Evolutionary conservation across 2,329 filamentous ascomycete species (phyloP).

Genomic region (Orbilia blumenaviensis): DNA sequence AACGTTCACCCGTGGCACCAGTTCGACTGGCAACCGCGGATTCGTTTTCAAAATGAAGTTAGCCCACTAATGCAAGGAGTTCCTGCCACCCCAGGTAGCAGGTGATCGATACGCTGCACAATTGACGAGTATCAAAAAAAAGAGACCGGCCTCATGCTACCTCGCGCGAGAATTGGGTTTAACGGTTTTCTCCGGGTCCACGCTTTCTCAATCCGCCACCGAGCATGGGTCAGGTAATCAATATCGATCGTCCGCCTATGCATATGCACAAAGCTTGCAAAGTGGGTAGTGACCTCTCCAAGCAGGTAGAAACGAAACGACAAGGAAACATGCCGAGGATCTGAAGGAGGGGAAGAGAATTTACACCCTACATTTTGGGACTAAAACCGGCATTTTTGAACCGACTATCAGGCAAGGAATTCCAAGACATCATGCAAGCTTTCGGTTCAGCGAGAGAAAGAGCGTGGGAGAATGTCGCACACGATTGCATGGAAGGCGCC

Average conservation of each 20-base stretch:
- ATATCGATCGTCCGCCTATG: slow-evolving; percentile 2
- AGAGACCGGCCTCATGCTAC: not conserved
- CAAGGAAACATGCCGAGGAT: slow-evolving; percentile 18
- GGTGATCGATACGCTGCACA: slow-evolving; percentile 18
- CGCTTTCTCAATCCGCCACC: slow-evolving; percentile 4
- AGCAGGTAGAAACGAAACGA: slow-evolving; percentile 32
- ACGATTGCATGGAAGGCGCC: slow-evolving; percentile 14
- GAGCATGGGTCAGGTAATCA: not conserved
- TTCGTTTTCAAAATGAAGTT: slow-evolving; percentile 17
- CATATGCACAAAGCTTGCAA: not conserved
- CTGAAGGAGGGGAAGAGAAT: slow-evolving; percentile 4
- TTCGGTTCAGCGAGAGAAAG: slow-evolving; percentile 1
- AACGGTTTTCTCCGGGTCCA: slow-evolving; percentile 38
- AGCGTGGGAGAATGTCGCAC: slow-evolving; percentile 24
- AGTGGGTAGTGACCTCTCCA: not conserved
- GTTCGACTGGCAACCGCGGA: slow-evolving; percentile 15
- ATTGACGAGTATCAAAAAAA: slow-evolving; percentile 15
- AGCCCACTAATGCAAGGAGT: slow-evolving; percentile 33
- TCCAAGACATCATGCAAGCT: slow-evolving; percentile 17
- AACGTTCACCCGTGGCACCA: not conserved
- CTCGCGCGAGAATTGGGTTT: not conserved
- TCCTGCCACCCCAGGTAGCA: slow-evolving; percentile 41
- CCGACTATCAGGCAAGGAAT: slow-evolving; percentile 29
- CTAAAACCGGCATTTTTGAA: slow-evolving; percentile 24
- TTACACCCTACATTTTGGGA: not conserved